Conservation (phyloP, 1,284 basidiomycete species). For the Ceratobasidium sp. region DNA sequence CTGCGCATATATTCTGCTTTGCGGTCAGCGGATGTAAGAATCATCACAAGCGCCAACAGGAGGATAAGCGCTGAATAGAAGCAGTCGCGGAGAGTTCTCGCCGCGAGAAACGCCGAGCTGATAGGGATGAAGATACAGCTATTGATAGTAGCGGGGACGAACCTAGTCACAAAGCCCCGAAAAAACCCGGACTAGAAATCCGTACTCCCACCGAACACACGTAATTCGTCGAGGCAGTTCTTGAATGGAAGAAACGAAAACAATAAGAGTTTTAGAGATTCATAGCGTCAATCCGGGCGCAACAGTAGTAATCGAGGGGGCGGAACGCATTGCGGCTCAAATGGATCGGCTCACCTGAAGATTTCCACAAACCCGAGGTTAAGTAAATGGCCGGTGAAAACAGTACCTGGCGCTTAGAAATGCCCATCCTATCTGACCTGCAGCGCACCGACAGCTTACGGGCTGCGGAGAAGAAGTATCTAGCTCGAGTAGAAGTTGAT, state of each 20-base stretch:
- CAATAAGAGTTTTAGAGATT: neutral
- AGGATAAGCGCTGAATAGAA: neutral
- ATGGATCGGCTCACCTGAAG: neutral
- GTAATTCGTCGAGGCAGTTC: neutral
- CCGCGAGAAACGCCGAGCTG: neutral
- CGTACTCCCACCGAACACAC: neutral
- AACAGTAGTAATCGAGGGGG: neutral
- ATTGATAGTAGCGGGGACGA: neutral
- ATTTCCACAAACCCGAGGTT: slow-evolving; percentile 3
- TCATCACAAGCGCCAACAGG: neutral
- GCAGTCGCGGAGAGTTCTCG: neutral
- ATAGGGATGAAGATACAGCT: neutral
- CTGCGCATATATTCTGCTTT: neutral
- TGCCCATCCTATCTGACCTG: neutral
- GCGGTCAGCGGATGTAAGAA: neutral
- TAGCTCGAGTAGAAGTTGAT: too few relatives aligned
- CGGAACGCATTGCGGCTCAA: neutral
- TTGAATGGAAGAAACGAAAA: neutral
- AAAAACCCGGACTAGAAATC: too few relatives aligned
- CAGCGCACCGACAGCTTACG: too few relatives aligned
- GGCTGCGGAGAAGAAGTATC: too few relatives aligned
- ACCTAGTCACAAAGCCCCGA: neutral
- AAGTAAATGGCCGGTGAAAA: neutral
- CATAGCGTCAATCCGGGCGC: neutral
- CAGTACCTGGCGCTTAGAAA: neutral